Base-by-base conservation (phyloP, 371 early-diverging fungal species). In the Apophysomyces ossiformis region DNA sequence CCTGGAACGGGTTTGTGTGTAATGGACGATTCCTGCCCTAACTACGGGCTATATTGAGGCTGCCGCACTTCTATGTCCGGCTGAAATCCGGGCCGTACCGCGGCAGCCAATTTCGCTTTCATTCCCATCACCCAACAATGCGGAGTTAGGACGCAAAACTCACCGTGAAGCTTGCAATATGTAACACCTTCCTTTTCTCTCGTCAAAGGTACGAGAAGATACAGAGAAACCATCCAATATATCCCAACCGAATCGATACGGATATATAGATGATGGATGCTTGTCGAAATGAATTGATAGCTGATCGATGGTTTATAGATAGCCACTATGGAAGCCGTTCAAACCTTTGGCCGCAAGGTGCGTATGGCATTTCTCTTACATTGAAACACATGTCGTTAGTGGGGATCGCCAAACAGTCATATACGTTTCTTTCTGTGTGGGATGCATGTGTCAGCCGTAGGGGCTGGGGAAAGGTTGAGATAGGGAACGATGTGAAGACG, bases 291-390 rank as follows among this genome's bases (percentile, higher is more conserved):
- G 21, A 21, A n/a, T 21, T 1, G 54, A 21, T 50, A 9, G 54
- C 54, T 50, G 54, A 50, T 21, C 21, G 7, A 11, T 21, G 54
- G 4, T 21, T 50, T 21, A 11, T 50, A 50, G 54, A 50, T 50
- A 50, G 54, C 63, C 66, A 71, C 59, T 50, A 74, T 74, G 75
- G 75, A 74, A 70, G 71, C 75, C 59, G 75, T 74, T 61, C 75
- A 74, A 63, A 71, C 71, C 63, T 74, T 68, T 65, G 75, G 75
- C 64, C 75, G 75, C 71, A 74, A 74, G 75, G 75, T 74, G 68
- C 54, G 70, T 73, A 61, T 63, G 21, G 47, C 47, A 12, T 54
- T 57, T 57, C 12, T 57, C n/a, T 35, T 44, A 36, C 32, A n/a
- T 21, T 50, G n/a, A 26, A 26, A 26, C 32, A 26, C 32, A 26